Evolutionary conservation across 768 basidiomycete species (phyloP).

Genomic region (Tricholoma matsutake): DNA sequence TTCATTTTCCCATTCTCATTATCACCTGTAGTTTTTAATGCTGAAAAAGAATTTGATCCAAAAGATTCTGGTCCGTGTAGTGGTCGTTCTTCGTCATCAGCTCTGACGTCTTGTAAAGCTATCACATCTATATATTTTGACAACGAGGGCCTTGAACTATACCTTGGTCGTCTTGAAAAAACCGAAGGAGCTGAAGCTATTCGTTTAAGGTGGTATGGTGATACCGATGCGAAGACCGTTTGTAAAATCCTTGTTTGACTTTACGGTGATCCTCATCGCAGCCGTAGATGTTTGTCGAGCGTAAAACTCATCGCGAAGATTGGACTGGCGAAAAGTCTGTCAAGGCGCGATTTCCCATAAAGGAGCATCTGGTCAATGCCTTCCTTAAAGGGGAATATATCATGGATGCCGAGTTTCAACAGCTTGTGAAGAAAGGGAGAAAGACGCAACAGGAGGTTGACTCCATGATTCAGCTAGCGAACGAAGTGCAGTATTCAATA

Average conservation of each 20-base stretch:
- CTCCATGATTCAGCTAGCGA: constrained; percentile 93
- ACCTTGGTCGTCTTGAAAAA: constrained; percentile 96
- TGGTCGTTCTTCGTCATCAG: background rate
- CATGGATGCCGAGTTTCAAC: constrained; percentile 91
- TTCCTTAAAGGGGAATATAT: constrained; percentile 89
- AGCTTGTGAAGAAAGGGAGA: constrained; percentile 83
- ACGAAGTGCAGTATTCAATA: constrained; percentile 91
- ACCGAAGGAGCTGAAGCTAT: constrained; percentile 98
- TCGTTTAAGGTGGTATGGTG: constrained; percentile 96
- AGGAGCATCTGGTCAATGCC: constrained; percentile 89
- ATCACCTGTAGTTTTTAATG: constrained; percentile 71
- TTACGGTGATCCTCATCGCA: background rate
- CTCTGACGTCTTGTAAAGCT: constrained; percentile 39
- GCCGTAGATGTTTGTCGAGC: constrained; percentile 76
- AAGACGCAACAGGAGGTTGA: constrained; percentile 92
- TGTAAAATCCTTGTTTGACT: constrained; percentile 20
- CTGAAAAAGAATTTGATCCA: constrained; percentile 87
- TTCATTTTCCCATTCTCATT: background rate
- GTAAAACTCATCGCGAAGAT: constrained; percentile 93
- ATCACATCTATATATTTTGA: constrained; percentile 98
- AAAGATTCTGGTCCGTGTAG: constrained; percentile 67
- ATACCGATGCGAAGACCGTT: constrained; percentile 75
- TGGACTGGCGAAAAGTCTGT: constrained; percentile 99
- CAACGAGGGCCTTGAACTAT: constrained; percentile 92
- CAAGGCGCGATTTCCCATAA: constrained; percentile 94